These are phyloP conservation scores for Jaapia argillacea DNA, from an alignment of 768 basidiomycete species.

Conservation along the genomic window DNA sequence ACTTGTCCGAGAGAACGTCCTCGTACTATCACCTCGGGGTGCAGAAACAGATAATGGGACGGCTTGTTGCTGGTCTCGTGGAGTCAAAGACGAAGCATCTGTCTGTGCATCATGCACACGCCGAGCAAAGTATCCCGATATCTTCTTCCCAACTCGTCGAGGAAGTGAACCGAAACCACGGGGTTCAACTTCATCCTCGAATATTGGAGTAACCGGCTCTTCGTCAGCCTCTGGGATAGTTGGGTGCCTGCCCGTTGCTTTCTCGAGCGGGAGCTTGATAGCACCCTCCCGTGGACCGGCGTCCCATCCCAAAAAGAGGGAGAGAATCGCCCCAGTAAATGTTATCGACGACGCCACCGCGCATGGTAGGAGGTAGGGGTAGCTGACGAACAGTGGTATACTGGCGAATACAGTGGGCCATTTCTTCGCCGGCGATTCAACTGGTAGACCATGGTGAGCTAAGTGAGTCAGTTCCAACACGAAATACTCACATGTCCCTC, in stretches of 20 bases:
- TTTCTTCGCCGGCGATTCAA: conserved; percentile 77
- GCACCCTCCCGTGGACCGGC: conserved; percentile 83
- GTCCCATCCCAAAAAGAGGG: conserved; percentile 83
- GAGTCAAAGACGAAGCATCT: conserved; percentile 19
- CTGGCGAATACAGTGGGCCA: conserved; percentile 72
- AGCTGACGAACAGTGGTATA: conserved; percentile 56
- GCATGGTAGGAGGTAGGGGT: conserved; percentile 90
- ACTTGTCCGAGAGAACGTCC: conserved; percentile 44
- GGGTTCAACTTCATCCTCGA: conserved; percentile 24
- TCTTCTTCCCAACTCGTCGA: conserved; percentile 30
- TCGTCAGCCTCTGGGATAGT: conserved; percentile 64
- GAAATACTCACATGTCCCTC: conserved; percentile 59
- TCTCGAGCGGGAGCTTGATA: conserved; percentile 78
- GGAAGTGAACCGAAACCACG: conserved; percentile 11
- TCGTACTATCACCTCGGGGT: conserved; percentile 30
- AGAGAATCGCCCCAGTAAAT: conserved; percentile 67
- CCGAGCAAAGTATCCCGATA: conserved; percentile 52
- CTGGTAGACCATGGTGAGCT: conserved; percentile 27
- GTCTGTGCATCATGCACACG: conserved; percentile 33
- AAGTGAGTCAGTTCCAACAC: neutral
- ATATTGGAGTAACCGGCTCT: conserved; percentile 31
- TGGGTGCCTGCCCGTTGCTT: conserved; percentile 32
- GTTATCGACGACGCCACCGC: conserved; percentile 69
- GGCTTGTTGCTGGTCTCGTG: conserved; percentile 23
- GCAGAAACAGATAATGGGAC: conserved; percentile 32